A percentile compares a stretch with the other conserved stretches of the same genome.
Evolutionary conservation across 2,329 filamentous ascomycete species (phyloP).

Genomic region (Graphilbum ipis-grandicollis): DNA sequence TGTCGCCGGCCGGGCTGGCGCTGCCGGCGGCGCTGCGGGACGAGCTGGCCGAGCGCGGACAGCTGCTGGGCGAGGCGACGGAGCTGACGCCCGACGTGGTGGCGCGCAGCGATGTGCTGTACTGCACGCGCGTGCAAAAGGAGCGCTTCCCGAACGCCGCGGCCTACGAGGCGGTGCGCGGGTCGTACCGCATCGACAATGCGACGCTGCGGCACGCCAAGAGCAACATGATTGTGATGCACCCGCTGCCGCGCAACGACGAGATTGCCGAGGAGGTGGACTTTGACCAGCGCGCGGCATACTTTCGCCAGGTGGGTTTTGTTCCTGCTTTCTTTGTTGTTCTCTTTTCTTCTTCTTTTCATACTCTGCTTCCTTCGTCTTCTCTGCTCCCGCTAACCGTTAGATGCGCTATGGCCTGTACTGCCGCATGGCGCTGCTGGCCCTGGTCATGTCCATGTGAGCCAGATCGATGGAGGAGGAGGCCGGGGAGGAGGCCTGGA

Average conservation of each 20-base stretch:
- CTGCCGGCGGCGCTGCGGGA: constrained; percentile 62
- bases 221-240: constrained; percentile 83
- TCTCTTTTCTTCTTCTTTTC: not conserved
- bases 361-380: not conserved
- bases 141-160: constrained; percentile 74
- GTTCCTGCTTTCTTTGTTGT: not conserved
- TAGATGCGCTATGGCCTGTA: constrained; percentile 97
- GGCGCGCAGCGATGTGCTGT: constrained; percentile 74
- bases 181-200: constrained; percentile 80
- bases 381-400: not conserved
- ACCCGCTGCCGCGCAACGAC: constrained; percentile 82
- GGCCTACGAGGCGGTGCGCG: constrained; percentile 77
- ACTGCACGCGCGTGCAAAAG: constrained; percentile 93
- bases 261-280: constrained; percentile 94
- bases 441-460: constrained; percentile 59
- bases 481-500: not conserved
- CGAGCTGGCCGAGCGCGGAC: constrained; percentile 53
- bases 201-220: constrained; percentile 81
- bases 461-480: not conserved
- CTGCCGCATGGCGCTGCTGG: constrained; percentile 92
- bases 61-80: constrained; percentile 60
- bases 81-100: constrained; percentile 76
- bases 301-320: constrained; percentile 92
- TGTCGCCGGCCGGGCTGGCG: constrained; percentile 61
- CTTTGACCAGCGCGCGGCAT: constrained; percentile 89